Evolutionary conservation across 2,329 filamentous ascomycete genomes (phyloP), one percentile per base, ranked within the genome.

Genomic region (Sarocladiaceae sp.): DNA sequence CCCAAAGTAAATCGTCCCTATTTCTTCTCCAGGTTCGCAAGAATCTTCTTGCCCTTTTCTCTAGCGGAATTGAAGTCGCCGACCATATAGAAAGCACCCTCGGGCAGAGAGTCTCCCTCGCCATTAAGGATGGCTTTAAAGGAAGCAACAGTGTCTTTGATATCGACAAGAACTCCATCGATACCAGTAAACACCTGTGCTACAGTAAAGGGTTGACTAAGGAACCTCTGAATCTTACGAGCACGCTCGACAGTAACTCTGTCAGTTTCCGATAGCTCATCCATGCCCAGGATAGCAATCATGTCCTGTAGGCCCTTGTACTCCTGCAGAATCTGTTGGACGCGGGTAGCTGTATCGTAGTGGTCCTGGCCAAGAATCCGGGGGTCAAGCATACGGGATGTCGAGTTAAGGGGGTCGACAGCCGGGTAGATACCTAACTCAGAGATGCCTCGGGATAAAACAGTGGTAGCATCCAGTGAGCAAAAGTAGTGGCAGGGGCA

Each of bases 281-380:
- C 93, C 93, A 98, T 97, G 85, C 91, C 91, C 69, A 97, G 76
- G 89, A 98, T 98, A 73, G 93, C 93, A 80, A 96, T 96, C 83
- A 98, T 98, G 79, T 98, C 93, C 79, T 98, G 93, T 58, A 98
- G 88, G 55, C 91, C 96, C 87, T 97, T 97, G 87, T 98, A 98
- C 81, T 97, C 93, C 78, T 98, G 93, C 68, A 98, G 85, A 74
- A 96, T 97, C 78, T 95, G 89, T 80, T 98, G 93, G 65, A 98
- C 93, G 61, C 84, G 84, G 69, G 86, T 87, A 69, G 93, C 93
- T 62, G 83, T 91, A 51, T 89, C 70, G 84, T 98, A 98, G 82
- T 98, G 93, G 52, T 98, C 93, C 66, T 97, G 79, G 70, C 93
- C 93, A 63, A 98, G 86, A 65, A 98, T 83, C 87, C 93, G 90